Conservation (phyloP, 73 alveolate species). For the Paramecium sonneborni region DNA sequence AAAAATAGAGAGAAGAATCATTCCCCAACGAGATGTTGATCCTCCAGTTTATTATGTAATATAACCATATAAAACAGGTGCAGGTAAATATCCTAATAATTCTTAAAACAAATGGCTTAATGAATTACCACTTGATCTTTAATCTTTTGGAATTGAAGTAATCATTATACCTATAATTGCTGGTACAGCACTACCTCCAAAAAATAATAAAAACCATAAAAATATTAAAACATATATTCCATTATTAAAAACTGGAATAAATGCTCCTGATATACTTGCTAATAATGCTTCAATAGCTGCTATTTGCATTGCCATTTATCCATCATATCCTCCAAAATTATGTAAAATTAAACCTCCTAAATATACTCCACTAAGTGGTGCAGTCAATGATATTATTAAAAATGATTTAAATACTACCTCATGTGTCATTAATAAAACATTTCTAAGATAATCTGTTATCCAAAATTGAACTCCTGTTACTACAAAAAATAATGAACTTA, state of each 20-base stretch:
- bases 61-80: conserved; percentile 92
- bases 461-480: conserved; percentile 96
- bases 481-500: conserved; percentile 86
- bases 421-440: conserved; percentile 73
- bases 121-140: conserved; percentile 92
- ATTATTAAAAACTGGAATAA: conserved; percentile 75
- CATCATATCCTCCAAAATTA: conserved; percentile 90
- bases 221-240: conserved; percentile 62
- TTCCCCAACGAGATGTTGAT: conserved; percentile 15
- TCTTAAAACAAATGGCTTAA: conserved; percentile 86
- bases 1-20: background rate
- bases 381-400: conserved; percentile 80
- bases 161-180: conserved; percentile 90
- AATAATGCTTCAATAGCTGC: conserved; percentile 71
- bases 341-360: conserved; percentile 82
- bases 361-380: conserved; percentile 91
- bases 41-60: conserved; percentile 35
- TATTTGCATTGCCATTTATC: conserved; percentile 77
- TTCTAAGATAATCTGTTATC: conserved; percentile 92
- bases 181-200: conserved; percentile 94
- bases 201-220: conserved; percentile 88
- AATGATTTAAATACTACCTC: conserved; percentile 76
- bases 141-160: conserved; percentile 78
- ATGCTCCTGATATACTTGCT: conserved; percentile 77
- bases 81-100: conserved; percentile 94